A percentile compares a stretch with the other conserved stretches of the same genome.
These are phyloP conservation scores for Acanthamoeba lenticulata DNA, from an alignment of 208 protist genomes.

Conservation along the genomic window DNA sequence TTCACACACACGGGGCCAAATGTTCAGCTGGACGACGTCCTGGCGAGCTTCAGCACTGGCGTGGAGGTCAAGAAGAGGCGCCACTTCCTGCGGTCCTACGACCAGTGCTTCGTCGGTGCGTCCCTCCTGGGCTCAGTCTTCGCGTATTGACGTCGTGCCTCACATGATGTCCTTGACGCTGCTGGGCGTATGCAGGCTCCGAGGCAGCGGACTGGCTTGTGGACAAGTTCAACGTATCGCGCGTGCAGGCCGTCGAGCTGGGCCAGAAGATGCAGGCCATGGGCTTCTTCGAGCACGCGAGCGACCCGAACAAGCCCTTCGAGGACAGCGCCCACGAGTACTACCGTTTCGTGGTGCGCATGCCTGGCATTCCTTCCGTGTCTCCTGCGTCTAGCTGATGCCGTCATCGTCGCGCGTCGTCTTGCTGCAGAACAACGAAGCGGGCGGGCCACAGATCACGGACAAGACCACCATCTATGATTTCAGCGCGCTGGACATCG, in stretches of 20 bases:
- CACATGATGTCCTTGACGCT: too few relatives aligned
- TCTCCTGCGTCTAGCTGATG: too few relatives aligned
- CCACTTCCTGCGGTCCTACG: constrained; percentile 17
- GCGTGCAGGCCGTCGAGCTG: neutral
- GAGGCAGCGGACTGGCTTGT: constrained; percentile 7
- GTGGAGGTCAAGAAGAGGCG: constrained; percentile 22
- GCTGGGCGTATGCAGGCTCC: too few relatives aligned
- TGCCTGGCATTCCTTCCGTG: neutral
- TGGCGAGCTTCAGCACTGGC: neutral
- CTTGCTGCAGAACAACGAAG: neutral
- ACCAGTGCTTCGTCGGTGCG: neutral
- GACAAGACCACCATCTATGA: constrained; percentile 31
- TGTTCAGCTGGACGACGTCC: constrained; percentile 18
- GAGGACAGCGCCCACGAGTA: constrained; percentile 13
- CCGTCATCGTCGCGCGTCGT: too few relatives aligned
- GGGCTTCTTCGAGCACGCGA: constrained; percentile 27
- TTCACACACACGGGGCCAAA: too few relatives aligned
- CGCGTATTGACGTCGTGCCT: neutral
- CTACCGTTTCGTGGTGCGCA: constrained; percentile 11
- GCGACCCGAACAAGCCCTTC: neutral
- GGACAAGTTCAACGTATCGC: constrained; percentile 5
- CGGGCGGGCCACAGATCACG: neutral
- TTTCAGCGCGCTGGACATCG: constrained; percentile 48
- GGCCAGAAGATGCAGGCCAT: constrained; percentile 1
- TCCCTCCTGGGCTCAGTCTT: neutral